Percentiles rank a stretch among this genome's conserved stretches.
These are phyloP conservation scores for Pneumocystis wakefieldiae DNA, from an alignment of 1,139 yeast genomes.

Conservation along the genomic window DNA sequence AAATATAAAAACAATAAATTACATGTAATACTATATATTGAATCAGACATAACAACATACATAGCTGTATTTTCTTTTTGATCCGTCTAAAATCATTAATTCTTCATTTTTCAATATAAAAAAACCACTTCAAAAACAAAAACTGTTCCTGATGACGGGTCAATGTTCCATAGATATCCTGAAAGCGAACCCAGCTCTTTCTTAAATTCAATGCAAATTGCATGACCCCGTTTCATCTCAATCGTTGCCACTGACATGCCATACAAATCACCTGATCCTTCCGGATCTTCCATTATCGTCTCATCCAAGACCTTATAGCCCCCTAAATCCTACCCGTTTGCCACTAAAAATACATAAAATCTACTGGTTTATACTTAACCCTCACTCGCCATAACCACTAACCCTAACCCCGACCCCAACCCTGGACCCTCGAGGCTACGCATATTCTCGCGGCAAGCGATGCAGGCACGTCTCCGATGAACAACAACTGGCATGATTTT, in stretches of 20 bases:
- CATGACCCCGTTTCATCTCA: slow-evolving; percentile 3
- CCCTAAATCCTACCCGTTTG: no score
- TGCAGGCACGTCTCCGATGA: not conserved
- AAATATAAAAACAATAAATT: not conserved
- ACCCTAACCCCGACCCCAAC: not conserved
- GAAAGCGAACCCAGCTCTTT: not conserved
- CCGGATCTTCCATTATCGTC: not conserved
- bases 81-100: not conserved
- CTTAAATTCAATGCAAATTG: not conserved
- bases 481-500: not conserved
- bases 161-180: slow-evolving; percentile 9
- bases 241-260: not conserved
- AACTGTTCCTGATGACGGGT: slow-evolving; percentile 6
- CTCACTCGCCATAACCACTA: no score
- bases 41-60: not conserved
- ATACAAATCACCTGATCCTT: not conserved
- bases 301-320: no score
- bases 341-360: no score
- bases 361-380: no score
- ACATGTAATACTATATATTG: not conserved
- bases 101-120: not conserved
- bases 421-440: not conserved
- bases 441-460: not conserved
- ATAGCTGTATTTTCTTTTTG: not conserved
- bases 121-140: not conserved